Conservation (phyloP, 2,329 filamentous ascomycete species). For the Mycosphaerella sp. region DNA sequence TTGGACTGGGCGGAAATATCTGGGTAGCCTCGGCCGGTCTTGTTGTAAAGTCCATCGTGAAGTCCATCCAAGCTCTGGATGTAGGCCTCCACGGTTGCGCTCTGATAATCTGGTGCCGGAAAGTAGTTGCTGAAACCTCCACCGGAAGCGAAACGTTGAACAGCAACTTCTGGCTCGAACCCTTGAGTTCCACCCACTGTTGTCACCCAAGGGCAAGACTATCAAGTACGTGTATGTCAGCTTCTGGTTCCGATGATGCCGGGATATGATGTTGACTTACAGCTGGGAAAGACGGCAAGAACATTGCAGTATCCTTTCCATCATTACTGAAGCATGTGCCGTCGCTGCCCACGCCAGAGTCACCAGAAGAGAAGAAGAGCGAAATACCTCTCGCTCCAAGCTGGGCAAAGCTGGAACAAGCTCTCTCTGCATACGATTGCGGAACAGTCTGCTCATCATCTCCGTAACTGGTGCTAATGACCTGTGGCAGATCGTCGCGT, state of each 20-base stretch:
- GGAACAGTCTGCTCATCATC: slow-evolving; percentile 61
- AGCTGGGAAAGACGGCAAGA: slow-evolving; percentile 44
- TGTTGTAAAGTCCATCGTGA: slow-evolving; percentile 43
- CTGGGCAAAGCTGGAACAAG: slow-evolving; percentile 57
- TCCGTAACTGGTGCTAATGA: slow-evolving; percentile 60
- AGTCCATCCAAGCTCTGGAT: slow-evolving; percentile 37
- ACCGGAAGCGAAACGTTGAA: slow-evolving; percentile 50
- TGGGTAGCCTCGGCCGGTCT: slow-evolving; percentile 42
- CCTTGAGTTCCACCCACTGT: slow-evolving; percentile 41
- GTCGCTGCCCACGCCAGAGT: slow-evolving; percentile 51
- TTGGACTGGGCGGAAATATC: slow-evolving; percentile 43
- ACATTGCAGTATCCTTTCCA: slow-evolving; percentile 39
- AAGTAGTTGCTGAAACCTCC: slow-evolving; percentile 45
- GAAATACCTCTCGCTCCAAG: slow-evolving; percentile 60
- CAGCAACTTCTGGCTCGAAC: slow-evolving; percentile 42
- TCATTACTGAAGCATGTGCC: slow-evolving; percentile 43
- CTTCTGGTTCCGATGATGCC: not conserved
- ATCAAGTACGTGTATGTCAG: slow-evolving; percentile 12
- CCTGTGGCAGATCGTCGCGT: slow-evolving; percentile 53
- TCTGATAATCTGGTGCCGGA: slow-evolving; percentile 40
- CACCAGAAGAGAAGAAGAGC: slow-evolving; percentile 58
- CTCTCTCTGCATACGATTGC: slow-evolving; percentile 52
- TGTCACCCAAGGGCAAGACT: slow-evolving; percentile 36
- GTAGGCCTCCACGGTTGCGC: slow-evolving; percentile 37
- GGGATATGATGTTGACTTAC: slow-evolving; percentile 32